phyloP scores from a whole-genome alignment of 2,329 filamentous ascomycete species.

The Tolypocladium tundrense region DNA sequence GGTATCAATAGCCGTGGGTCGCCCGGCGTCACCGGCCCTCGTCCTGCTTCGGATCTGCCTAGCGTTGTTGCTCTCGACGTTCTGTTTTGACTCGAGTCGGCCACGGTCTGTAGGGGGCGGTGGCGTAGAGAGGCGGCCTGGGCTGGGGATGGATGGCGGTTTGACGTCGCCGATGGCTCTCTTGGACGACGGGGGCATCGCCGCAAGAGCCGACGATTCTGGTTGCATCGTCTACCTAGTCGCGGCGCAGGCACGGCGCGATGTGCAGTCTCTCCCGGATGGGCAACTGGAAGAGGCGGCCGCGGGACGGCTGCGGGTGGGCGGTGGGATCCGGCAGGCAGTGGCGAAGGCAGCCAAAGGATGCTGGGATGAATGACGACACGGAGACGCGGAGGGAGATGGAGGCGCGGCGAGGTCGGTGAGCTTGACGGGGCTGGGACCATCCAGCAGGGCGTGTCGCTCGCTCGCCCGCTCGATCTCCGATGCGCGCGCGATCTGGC shows the following conservation, averaged over 20 bases:
- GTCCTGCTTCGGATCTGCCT: slow-evolving; percentile 23
- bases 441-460: not conserved
- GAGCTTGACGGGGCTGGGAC: slow-evolving; percentile 3
- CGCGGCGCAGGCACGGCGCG: not conserved
- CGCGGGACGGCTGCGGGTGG: not conserved
- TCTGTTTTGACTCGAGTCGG: slow-evolving; percentile 30
- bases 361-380: not conserved
- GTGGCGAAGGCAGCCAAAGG: not conserved
- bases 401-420: not conserved
- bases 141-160: slow-evolving; percentile 18
- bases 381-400: not conserved
- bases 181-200: slow-evolving; percentile 22
- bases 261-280: not conserved
- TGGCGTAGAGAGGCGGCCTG: slow-evolving; percentile 31
- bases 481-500: not conserved
- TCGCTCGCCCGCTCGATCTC: not conserved
- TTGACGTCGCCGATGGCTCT: slow-evolving; percentile 21
- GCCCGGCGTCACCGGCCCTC: slow-evolving; percentile 24
- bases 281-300: not conserved
- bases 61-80: slow-evolving; percentile 22
- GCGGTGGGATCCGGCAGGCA: not conserved
- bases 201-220: slow-evolving; percentile 14
- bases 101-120: slow-evolving; percentile 33
- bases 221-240: slow-evolving; percentile 19
- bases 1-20: slow-evolving; percentile 31